Base-by-base conservation (phyloP, 1,284 basidiomycete species). In the Ganoderma multipileum region DNA sequence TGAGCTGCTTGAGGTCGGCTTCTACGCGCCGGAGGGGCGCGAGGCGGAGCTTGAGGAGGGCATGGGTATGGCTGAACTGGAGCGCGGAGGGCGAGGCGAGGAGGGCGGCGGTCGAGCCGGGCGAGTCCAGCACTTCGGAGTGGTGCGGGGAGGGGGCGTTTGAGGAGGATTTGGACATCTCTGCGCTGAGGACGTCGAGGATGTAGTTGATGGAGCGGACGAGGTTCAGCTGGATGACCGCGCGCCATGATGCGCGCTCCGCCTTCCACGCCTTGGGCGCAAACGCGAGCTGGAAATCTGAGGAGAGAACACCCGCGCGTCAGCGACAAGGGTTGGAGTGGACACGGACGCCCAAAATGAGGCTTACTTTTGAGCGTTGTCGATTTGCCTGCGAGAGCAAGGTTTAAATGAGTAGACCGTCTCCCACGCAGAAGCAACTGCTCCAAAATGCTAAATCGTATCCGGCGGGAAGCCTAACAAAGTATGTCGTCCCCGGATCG, bases 211-310 rank as follows among this genome's bases (percentile, higher is more conserved):
- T 79, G 50, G 87, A 87, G 33, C 87, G 85, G 64, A 90, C 83
- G 73, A 91, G 85, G 77, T 91, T 91, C 75, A 91, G 85, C 71
- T 90, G 89, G 66, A 91, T 86, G 69, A 91, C 87, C 1, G 87
- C 80, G 20, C 88, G 83, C 90, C 89, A 91, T 3, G 86, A 87
- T 0, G 81, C 79, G 57, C 87, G 87, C 72, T 91, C 90, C 0
- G 81, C 79, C 38, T 80, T 79, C 83, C 90, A 91, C 42, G 83
- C 83, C 55, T 83, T 79, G 20, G 80, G 82, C 0, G 86, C 85
- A 64, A 87, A 88, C 50, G 80, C 82, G 76, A 88, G 81, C 47
- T 86, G 84, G 68, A 87, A 85, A 69, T 84, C 83, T 87, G 71
- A 16, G 38, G 39, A 61, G 61, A 30, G 38, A 41, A 4, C 62